Percentiles rank a stretch among this genome's conserved stretches.
phyloP scores from a whole-genome alignment of 768 basidiomycete species.

The Scleroderma citrinum region DNA sequence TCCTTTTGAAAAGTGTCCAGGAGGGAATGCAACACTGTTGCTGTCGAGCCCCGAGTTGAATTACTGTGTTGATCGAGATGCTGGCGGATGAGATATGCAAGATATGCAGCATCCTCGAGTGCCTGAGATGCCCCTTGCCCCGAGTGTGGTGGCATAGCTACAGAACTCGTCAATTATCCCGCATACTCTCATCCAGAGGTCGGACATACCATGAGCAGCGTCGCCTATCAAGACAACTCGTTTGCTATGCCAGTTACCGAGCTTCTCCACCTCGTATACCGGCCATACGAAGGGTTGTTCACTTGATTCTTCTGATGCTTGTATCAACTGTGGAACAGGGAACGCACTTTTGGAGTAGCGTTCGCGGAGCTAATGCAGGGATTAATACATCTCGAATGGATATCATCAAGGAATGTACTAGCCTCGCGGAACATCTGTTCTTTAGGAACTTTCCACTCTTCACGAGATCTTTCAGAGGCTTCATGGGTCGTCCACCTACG shows the following conservation, averaged over 20 bases:
- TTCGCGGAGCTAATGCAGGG: slow-evolving; percentile 14
- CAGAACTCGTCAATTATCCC: not conserved
- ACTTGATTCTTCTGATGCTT: slow-evolving; percentile 12
- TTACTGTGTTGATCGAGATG: slow-evolving; percentile 4
- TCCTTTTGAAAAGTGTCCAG: slow-evolving; percentile 20
- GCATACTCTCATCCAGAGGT: not conserved
- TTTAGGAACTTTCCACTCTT: slow-evolving; percentile 25
- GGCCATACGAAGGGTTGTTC: slow-evolving; percentile 22
- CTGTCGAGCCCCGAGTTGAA: not conserved
- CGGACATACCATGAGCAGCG: slow-evolving; percentile 25
- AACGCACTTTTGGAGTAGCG: slow-evolving; percentile 24
- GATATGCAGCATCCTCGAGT: slow-evolving; percentile 26
- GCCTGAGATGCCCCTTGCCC: slow-evolving; percentile 28
- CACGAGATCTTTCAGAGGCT: slow-evolving; percentile 18
- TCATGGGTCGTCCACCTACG: slow-evolving; percentile 27
- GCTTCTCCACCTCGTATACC: slow-evolving; percentile 19
- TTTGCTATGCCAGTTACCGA: slow-evolving; percentile 20
- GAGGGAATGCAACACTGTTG: slow-evolving; percentile 9
- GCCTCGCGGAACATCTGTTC: slow-evolving; percentile 16
- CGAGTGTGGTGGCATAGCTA: slow-evolving; percentile 28
- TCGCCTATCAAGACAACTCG: slow-evolving; percentile 26
- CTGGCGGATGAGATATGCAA: slow-evolving; percentile 22
- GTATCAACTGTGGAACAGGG: slow-evolving; percentile 23
- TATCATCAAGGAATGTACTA: not conserved
- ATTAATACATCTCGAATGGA: not conserved